Evolutionary conservation across 208 protist genomes (phyloP), one percentile per base, ranked within the genome.

Genomic region (Acanthamoeba royreba): DNA sequence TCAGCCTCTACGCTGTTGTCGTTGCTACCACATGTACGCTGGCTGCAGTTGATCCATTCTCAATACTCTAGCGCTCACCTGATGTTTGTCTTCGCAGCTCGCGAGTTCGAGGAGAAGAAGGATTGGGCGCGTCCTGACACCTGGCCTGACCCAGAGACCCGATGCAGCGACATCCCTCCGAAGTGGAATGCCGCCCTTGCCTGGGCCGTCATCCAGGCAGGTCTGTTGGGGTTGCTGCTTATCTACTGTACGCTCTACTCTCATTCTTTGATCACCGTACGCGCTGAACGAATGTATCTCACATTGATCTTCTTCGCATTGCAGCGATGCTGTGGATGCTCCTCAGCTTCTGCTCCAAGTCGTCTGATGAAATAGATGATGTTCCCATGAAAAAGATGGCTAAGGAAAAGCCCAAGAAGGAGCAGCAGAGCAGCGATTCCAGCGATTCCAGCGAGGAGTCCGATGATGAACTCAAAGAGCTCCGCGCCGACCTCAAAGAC

Each of bases 51-150:
- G n/a, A n/a, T n/a, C 33, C 55, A n/a, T 17, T 28, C 1, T 63
- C 55, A 28, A 2, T 28, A 17, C 55, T 63, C n/a, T n/a, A n/a
- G n/a, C n/a, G n/a, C n/a, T n/a, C n/a, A n/a, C n/a, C n/a, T n/a
- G n/a, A n/a, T n/a, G n/a, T n/a, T n/a, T n/a, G n/a, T n/a, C n/a
- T n/a, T n/a, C n/a, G 43, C 69, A 81, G 69, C 69, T 19, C 33
- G 69, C 33, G 40, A 81, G 69, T 81, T 81, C 38, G 69, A 81
- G 69, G 69, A 81, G 40, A 81, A 81, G 69, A 81, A 81, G 69
- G 69, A 81, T 42, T 81, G 69, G 69, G n/a, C 33, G 11, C 17
- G 69, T 13, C 69, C 69, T 42, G 11, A 0, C 8, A 42, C n/a
- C 69, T 81, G 2, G 25, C 43, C 47, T 42, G 69, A 81, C 38